Conservation (phyloP, 164 flowering plant species). For the Warburgia ugandensis region DNA sequence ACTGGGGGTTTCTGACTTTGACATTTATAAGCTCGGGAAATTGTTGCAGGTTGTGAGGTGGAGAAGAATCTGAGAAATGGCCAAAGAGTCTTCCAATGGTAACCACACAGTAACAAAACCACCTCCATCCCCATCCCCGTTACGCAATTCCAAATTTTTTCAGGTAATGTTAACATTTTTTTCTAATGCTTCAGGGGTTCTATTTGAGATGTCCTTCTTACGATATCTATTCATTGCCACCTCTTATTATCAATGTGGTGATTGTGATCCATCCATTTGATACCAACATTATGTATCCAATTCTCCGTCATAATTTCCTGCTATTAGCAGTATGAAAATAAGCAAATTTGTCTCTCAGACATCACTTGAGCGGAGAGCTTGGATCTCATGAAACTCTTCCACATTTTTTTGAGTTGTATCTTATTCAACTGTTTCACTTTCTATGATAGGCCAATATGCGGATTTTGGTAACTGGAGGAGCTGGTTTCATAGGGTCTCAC, state of each 20-base stretch:
- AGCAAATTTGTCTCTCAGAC: no score
- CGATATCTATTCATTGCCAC: no score
- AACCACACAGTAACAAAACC: conserved; percentile 35
- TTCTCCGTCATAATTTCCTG: not conserved
- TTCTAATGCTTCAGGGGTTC: not conserved
- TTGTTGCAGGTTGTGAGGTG: not conserved
- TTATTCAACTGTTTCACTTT: conserved; percentile 8
- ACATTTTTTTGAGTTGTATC: not conserved
- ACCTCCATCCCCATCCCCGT: conserved; percentile 78
- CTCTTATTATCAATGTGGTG: no score
- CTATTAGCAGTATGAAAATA: not conserved
- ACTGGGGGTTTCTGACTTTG: no score
- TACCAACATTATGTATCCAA: no score
- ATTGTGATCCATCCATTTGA: no score
- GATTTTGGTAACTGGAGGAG: conserved; percentile 89
- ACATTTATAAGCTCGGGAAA: not conserved
- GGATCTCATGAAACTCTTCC: no score
- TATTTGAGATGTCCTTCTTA: no score
- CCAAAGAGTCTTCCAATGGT: conserved; percentile 34
- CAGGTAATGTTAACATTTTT: conserved; percentile 35
- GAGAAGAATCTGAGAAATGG: conserved; percentile 37
- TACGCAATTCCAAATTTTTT: conserved; percentile 72
- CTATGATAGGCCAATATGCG: conserved; percentile 56
- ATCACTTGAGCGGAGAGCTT: no score
- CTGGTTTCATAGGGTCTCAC: conserved; percentile 97